Evolutionary conservation across 2,329 filamentous ascomycete species (phyloP), one percentile per base, ranked within the genome.

Genomic region (Penicillium sclerotigenum): DNA sequence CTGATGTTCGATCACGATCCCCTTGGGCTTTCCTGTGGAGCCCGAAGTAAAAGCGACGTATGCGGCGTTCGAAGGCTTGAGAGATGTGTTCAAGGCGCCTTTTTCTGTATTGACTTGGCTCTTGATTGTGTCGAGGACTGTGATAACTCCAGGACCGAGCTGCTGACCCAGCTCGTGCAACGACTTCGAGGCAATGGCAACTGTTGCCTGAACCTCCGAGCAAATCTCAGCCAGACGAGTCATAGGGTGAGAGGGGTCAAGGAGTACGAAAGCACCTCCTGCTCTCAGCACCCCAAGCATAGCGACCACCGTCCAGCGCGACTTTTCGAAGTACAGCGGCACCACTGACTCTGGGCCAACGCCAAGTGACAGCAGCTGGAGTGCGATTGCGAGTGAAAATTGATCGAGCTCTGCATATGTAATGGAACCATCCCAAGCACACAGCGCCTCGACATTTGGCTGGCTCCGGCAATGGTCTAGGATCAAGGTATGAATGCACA

Each of bases 1-100:
- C 16, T 57, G 47, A 45, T 79, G 76, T 3, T 63, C 63, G 51
- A 71, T 74, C 4, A 73, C 26, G 7, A 77, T 73, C 0, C 73
- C 77, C 58, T 79, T 80, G 0, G 77, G 77, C 5, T 59, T 69
- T 4, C 78, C 77, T 2, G 76, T 79, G 5, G 71, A 72, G 0
- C 77, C 77, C 0, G 75, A 79, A 0, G 77, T 79, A 56, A 77
- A 79, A 24, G 72, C 72, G 0, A 78, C 29, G 51, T 76, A 79
- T 0, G 72, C 73, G 28, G 50, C n/a, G 38, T 56, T 48, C 6
- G 47, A 41, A 14, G 47, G 45, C 16, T 47, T 47, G 13, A 31
- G 34, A 22, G 4, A 13, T 29, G 47, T 2, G 11, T 5, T 49
- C 8, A 28, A 20, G 9, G 22, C 1, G 26, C 9, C 8, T 4